Evolutionary conservation across 352 stramenopile genomes (phyloP), one percentile per base, ranked within the genome.

Genomic region (Aphanomyces euteiches): DNA sequence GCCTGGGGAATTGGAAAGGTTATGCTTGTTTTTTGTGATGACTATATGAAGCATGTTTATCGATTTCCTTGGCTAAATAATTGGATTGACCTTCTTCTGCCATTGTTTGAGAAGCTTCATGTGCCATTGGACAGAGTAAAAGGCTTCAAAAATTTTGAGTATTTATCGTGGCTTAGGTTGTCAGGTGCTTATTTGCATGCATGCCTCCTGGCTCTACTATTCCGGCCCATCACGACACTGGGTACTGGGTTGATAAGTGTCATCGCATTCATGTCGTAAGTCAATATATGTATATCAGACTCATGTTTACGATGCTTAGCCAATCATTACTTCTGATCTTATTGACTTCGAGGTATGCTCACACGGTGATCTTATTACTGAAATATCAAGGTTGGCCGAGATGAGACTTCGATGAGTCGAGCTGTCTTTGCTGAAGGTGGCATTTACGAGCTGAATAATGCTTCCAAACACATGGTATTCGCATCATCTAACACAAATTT

Each of bases 381-480:
- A 66, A 19, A 7, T 59, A 43, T 50, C 81, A 77, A 85, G 61
- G 92, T 97, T 58, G 97, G 96, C 7, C 77, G 84, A 7, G 90
- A 89, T 36, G 79, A 90, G 54, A 67, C 96, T 7, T 77, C 67
- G 17, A 91, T 99, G 87, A 71, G 89, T 73, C 86, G 93, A n/a
- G 86, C 96, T 60, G 81, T 93, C 72, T 98, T 98, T 72, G 78
- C 88, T 69, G 88, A 98, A 67, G 97, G 96, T 63, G 84, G 94
- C 48, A 85, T 99, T 3, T 98, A 99, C 83, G 97, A 99, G 85
- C 95, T 99, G 66, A 99, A 99, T 84, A 99, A 99, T 79, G 95
- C 97, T 69, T 95, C 93, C 73, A 98, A 98, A 73, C 96, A 98
- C 80, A 73, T 77, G 45, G 89, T 76, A 37, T 21, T 17, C 7